Base-by-base conservation (phyloP, 768 basidiomycete genomes). In the Boletus subparvulus region DNA sequence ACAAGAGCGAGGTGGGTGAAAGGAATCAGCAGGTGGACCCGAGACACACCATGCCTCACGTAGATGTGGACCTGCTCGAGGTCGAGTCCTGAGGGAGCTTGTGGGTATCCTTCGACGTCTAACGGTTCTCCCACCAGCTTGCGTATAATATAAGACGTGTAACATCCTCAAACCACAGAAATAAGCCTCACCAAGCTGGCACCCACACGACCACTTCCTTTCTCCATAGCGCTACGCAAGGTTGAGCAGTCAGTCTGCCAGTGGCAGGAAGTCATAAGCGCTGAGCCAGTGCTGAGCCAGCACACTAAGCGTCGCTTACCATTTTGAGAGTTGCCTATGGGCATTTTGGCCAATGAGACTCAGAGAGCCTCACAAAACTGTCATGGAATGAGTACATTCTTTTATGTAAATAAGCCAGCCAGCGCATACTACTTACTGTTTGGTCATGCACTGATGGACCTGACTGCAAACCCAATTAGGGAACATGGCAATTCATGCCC, bases 11-110 rank as follows among this genome's bases (percentile, higher is more conserved):
- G 37, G 46, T 14, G n/a, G n/a, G 21, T 16, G 44, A 0, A 36
- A 26, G 28, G 19, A 36, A 37, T 17, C 26, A 26, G 14, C 14
- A 46, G 42, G 21, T 19, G 21, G 32, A 14, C 4, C 3, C 17
- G 39, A 36, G 52, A 74, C 83, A 47, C 54, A 88, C 89, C 89
- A 68, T 92, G 90, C 26, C 90, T 78, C 5, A 88, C 81, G 64
- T 83, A 91, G 39, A 90, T 70, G 67, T 91, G 86, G 12, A 91
- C 87, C 67, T 90, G 89, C 66, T 86, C 79, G 40, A 91, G 74
- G 61, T 76, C 56, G 17, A 91, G 75, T 26, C 73, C 79, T 2
- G 69, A 55, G 2, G 88, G 88, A 0, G 84, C 79, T 35, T 75
- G 66, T 4, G 84, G 82, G 65, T 91, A 91, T 9, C 72, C 71